Evolutionary conservation across 208 protist species (phyloP).

Genomic region (Trypanosoma platydactyli): DNA sequence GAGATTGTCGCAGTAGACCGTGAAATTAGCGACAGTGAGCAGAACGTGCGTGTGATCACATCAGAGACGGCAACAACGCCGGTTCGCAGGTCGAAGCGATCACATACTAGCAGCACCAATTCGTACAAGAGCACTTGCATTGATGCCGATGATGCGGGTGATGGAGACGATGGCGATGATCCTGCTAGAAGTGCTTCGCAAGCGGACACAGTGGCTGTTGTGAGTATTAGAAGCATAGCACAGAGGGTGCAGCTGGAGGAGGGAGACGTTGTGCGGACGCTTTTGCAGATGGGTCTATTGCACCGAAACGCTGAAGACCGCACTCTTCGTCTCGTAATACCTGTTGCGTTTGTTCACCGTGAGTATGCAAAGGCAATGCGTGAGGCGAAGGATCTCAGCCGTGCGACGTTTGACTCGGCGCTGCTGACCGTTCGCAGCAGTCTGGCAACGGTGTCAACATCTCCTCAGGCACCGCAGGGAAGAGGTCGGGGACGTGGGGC

Average conservation of each 20-base stretch:
- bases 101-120: neutral
- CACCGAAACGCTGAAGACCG: conserved; percentile 74
- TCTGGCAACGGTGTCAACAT: neutral
- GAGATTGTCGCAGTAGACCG: neutral
- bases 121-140: neutral
- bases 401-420: conserved; percentile 47
- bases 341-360: conserved; percentile 49
- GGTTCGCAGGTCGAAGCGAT: conserved; percentile 1
- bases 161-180: conserved; percentile 22
- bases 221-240: conserved; percentile 41
- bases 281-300: conserved; percentile 76
- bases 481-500: no score
- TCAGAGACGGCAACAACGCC: neutral
- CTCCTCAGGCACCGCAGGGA: neutral
- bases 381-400: conserved; percentile 27
- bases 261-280: conserved; percentile 69
- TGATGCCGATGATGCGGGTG: neutral
- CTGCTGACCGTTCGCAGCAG: conserved; percentile 26
- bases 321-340: conserved; percentile 59
- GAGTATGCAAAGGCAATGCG: conserved; percentile 30
- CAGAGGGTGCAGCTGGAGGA: conserved; percentile 65
- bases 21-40: neutral
- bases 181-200: conserved; percentile 23
- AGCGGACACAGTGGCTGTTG: conserved; percentile 7
- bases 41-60: neutral